These are phyloP conservation scores for Syzygium jambos DNA, from an alignment of 345 rosid genomes.

Conservation along the genomic window DNA sequence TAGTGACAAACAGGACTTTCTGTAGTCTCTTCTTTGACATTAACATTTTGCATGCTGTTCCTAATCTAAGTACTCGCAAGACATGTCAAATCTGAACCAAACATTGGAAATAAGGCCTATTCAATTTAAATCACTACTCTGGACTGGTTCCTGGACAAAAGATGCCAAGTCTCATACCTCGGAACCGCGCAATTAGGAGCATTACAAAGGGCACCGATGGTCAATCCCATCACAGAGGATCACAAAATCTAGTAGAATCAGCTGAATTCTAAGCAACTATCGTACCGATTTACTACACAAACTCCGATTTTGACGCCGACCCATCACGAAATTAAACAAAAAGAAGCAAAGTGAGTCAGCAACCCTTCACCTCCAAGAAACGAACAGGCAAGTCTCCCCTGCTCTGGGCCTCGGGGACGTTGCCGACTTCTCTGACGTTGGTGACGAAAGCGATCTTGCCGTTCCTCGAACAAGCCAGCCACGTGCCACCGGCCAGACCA, in stretches of 20 bases:
- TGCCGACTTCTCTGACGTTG: slow-evolving; percentile 42
- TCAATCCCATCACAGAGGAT: not conserved
- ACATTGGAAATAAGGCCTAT: not conserved
- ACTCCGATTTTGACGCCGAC: not conserved
- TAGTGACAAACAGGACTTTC: not conserved
- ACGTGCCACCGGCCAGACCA: slow-evolving; percentile 69
- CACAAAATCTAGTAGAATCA: not conserved
- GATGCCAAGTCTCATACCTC: not conserved
- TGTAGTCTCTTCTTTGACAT: not conserved
- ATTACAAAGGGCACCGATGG: not conserved
- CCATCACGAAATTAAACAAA: not conserved
- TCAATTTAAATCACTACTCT: not conserved
- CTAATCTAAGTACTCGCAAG: not conserved
- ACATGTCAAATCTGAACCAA: not conserved
- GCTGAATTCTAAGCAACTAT: not conserved
- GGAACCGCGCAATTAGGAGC: not conserved
- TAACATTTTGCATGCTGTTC: not conserved
- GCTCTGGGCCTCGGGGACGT: slow-evolving; percentile 27
- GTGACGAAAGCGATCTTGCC: slow-evolving; percentile 71
- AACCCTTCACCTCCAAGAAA: slow-evolving; percentile 39
- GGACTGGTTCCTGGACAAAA: not conserved
- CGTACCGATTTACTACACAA: not conserved
- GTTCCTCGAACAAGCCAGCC: slow-evolving; percentile 54
- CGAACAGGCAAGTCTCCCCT: slow-evolving; percentile 71
- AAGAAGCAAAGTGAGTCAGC: slow-evolving; percentile 9